Base-by-base conservation (phyloP, 2,329 filamentous ascomycete species). In the Pezicula neosporulosa region DNA sequence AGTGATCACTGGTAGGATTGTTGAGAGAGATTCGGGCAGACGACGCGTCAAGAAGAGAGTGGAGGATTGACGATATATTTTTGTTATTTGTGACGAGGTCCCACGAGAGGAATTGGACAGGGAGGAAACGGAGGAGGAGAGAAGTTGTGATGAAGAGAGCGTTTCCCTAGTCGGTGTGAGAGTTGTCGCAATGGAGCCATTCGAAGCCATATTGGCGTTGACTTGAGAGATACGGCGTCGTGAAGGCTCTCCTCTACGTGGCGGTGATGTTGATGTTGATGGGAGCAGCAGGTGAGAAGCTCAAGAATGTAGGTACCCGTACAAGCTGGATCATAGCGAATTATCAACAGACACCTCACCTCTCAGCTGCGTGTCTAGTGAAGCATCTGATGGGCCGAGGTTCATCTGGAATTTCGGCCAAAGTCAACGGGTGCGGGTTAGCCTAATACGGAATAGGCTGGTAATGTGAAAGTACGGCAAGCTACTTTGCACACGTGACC, bases 21-120 rank as follows among this genome's bases (percentile, higher is more conserved):
- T 91, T 19, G 90, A 89, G 28, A 97, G 78, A 0, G 93, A 89
- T 72, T 99, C 94, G 60, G 90, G 89, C 49, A 97, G 77, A 44
- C 93, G 89, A 69, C 94, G 91, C 69, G 94, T 99, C 54, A 99
- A 80, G 72, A 96, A 99, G 21, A 97, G 81, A 58, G 94, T 92
- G 6, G 91, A 95, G 30, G 94, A 89, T 73, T 96, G 91, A 59
- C 93, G 90, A 73, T 97, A 97, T 28, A 88, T 88, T 71, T 94
- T 94, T 60, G 93, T 94, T 64, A 96, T 88, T 63, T 89, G 83
- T 41, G 85, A 78, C 42, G 85, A 77, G 36, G 78, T 78, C 49
- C 84, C 82, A 48, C 85, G 84, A 39, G 79, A 72, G 46, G 86
- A 81, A 47, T 82, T 83, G 27, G 83, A 81, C 45, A 90, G 75